A percentile compares a stretch with the other conserved stretches of the same genome.
phyloP scores from a whole-genome alignment of 768 basidiomycete genomes.

The Rhizopogon vesiculosus region DNA sequence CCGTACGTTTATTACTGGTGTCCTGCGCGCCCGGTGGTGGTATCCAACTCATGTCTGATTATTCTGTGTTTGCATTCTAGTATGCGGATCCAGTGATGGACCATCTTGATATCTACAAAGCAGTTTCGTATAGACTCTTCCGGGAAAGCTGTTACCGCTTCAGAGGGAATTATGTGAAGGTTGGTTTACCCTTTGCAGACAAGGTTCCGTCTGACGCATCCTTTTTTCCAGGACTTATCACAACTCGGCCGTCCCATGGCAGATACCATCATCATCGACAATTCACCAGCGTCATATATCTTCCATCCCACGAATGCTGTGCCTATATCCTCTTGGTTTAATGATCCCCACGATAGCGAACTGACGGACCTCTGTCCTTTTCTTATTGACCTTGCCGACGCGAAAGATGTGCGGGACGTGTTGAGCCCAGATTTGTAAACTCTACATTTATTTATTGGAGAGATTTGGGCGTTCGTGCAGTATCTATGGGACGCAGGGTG shows the following conservation, averaged over 20 bases:
- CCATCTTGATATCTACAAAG: slow-evolving; percentile 82
- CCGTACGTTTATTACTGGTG: slow-evolving; percentile 46
- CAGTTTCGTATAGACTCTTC: slow-evolving; percentile 87
- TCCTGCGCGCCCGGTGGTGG: not conserved
- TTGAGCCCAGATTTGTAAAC: slow-evolving; percentile 33
- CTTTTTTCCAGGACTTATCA: slow-evolving; percentile 52
- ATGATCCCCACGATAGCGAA: slow-evolving; percentile 72
- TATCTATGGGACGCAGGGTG: not conserved
- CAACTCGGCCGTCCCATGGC: slow-evolving; percentile 67
- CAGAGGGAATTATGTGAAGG: slow-evolving; percentile 95
- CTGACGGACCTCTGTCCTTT: slow-evolving; percentile 67
- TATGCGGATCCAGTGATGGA: slow-evolving; percentile 96
- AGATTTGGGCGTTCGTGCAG: not conserved
- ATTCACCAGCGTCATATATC: slow-evolving; percentile 74
- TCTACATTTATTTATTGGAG: not conserved
- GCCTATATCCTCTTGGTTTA: slow-evolving; percentile 77
- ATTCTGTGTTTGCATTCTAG: slow-evolving; percentile 33
- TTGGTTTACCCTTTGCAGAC: slow-evolving; percentile 27
- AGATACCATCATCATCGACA: slow-evolving; percentile 73
- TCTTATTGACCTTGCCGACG: slow-evolving; percentile 55
- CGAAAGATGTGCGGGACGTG: slow-evolving; percentile 62
- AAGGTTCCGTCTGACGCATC: slow-evolving; percentile 1
- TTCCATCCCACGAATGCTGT: slow-evolving; percentile 82
- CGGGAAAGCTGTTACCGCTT: slow-evolving; percentile 95
- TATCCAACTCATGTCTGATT: slow-evolving; percentile 7